Conservation (phyloP, 495 filamentous ascomycete genomes). For the Hyaloscypha hepaticicola region DNA sequence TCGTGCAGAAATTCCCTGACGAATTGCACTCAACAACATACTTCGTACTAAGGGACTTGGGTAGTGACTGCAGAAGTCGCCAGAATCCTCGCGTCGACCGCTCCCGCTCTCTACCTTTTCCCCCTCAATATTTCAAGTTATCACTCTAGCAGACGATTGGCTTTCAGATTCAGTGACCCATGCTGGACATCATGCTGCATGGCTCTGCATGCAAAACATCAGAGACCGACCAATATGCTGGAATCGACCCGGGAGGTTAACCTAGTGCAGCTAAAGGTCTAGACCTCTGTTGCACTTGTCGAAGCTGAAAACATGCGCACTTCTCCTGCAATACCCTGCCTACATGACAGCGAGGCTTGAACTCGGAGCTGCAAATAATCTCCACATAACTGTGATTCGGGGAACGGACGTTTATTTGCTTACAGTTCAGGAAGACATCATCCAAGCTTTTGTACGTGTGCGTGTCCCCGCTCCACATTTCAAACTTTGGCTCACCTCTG, state of each 20-base stretch:
- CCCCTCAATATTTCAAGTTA: not conserved
- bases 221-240: not conserved
- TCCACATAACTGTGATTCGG: too few relatives aligned
- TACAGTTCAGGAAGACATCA: not conserved
- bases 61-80: too few relatives aligned
- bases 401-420: not conserved
- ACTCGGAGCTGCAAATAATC: not conserved
- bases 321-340: too few relatives aligned
- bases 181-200: not conserved
- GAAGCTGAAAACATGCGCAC: too few relatives aligned
- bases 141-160: not conserved
- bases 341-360: too few relatives aligned
- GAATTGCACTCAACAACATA: not conserved
- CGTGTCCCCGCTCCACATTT: not conserved
- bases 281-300: not conserved
- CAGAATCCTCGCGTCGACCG: not conserved
- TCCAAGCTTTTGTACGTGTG: not conserved
- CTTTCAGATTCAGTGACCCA: not conserved
- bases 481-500: not conserved
- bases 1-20: not conserved
- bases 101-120: not conserved
- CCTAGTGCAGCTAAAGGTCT: not conserved
- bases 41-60: not conserved
- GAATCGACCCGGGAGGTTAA: not conserved
- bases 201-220: not conserved